These are phyloP conservation scores for Nicotiana rustica DNA, from an alignment of 305 asterid species.

Conservation along the genomic window DNA sequence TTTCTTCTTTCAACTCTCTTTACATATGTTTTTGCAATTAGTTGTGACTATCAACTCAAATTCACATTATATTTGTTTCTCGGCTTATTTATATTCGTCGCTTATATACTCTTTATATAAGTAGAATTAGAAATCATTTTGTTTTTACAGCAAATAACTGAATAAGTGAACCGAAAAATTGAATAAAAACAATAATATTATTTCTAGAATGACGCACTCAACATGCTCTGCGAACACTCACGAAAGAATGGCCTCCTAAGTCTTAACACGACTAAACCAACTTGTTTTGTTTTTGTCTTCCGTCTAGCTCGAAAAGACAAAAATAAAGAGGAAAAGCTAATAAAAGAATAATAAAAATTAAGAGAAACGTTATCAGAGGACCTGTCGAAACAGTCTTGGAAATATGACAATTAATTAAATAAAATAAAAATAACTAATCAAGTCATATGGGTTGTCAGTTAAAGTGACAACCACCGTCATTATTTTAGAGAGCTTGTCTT, in stretches of 20 bases:
- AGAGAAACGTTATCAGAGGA: not conserved
- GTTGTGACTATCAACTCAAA: not conserved
- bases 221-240: not conserved
- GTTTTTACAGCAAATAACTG: not conserved
- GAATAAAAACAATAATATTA: not conserved
- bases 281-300: not conserved
- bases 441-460: conserved; percentile 30
- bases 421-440: not conserved
- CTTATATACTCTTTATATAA: not conserved
- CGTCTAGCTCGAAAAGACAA: conserved; percentile 21
- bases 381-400: conserved; percentile 13
- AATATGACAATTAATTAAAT: conserved; percentile 26
- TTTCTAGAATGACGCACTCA: not conserved
- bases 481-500: conserved; percentile 18
- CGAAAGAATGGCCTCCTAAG: not conserved
- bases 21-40: not conserved
- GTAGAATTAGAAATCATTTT: not conserved
- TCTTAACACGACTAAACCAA: conserved; percentile 24
- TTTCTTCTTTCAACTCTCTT: conserved; percentile 20
- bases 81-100: not conserved
- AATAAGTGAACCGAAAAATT: not conserved
- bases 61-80: not conserved
- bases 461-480: conserved; percentile 23
- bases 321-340: not conserved
- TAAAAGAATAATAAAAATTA: conserved; percentile 14